phyloP scores from a whole-genome alignment of 495 filamentous ascomycete species.

The Penicillium steckii region DNA sequence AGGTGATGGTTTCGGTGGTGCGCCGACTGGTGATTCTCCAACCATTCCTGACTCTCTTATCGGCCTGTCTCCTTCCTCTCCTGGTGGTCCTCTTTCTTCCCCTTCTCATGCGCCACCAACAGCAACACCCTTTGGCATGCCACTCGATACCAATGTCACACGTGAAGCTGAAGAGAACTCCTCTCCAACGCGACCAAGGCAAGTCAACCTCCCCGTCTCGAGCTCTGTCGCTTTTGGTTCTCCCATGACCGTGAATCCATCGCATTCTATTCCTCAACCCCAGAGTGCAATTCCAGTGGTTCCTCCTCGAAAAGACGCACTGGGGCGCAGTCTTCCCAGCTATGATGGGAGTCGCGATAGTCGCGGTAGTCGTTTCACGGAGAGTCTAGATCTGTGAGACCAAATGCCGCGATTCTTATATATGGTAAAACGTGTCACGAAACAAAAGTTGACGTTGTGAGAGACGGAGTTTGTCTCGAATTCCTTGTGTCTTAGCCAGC shows the following conservation, averaged over 20 bases:
- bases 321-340: slow-evolving; percentile 56
- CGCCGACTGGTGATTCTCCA: slow-evolving; percentile 25
- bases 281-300: slow-evolving; percentile 23
- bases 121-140: slow-evolving; percentile 34
- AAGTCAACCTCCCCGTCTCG: slow-evolving; percentile 49
- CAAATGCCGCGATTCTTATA: slow-evolving; percentile 3
- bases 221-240: slow-evolving; percentile 36
- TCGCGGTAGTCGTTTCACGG: slow-evolving; percentile 55
- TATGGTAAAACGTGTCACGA: slow-evolving; percentile 28
- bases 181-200: slow-evolving; percentile 44
- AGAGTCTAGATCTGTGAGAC: slow-evolving; percentile 34
- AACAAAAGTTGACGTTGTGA: slow-evolving; percentile 16
- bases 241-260: slow-evolving; percentile 22
- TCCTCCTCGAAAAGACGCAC: slow-evolving; percentile 35
- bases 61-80: slow-evolving; percentile 16
- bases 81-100: slow-evolving; percentile 16
- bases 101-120: slow-evolving; percentile 32
- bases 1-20: slow-evolving; percentile 67
- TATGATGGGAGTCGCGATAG: slow-evolving; percentile 55
- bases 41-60: slow-evolving; percentile 13
- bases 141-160: slow-evolving; percentile 36
- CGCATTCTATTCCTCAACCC: slow-evolving; percentile 22
- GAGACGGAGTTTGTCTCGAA: slow-evolving; percentile 9
- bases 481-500: not conserved
- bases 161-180: slow-evolving; percentile 33